Evolutionary conservation across 2,329 filamentous ascomycete species (phyloP).

Genomic region (Penicillium frequentans): DNA sequence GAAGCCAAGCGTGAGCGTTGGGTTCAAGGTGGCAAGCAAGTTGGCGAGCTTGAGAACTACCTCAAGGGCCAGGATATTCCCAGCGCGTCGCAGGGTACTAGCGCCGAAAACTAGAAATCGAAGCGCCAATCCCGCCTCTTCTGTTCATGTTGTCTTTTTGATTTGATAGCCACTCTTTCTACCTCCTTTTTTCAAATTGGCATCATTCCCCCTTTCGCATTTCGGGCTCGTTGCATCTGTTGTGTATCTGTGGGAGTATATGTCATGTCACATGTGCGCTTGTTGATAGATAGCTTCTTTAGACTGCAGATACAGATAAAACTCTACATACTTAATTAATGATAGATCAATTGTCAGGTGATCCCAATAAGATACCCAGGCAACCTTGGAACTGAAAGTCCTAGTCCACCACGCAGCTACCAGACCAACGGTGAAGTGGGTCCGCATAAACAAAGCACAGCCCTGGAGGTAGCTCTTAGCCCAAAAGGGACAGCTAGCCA

Average conservation of each 20-base stretch:
- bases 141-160: neutral
- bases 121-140: neutral
- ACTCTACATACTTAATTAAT: neutral
- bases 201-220: slow-evolving; percentile 3
- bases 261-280: neutral
- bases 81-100: slow-evolving; percentile 32
- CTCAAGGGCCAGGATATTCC: slow-evolving; percentile 66
- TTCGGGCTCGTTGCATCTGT: neutral
- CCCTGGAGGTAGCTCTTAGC: neutral
- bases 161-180: neutral
- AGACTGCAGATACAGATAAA: neutral
- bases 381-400: neutral
- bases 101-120: neutral
- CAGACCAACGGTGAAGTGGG: neutral
- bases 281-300: neutral
- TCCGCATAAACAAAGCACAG: neutral
- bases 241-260: neutral
- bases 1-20: slow-evolving; percentile 68
- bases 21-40: slow-evolving; percentile 73
- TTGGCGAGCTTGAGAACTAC: slow-evolving; percentile 87
- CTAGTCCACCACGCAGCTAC: neutral
- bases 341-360: neutral
- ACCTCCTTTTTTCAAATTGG: neutral
- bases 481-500: neutral
- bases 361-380: no score